phyloP scores from a whole-genome alignment of 78 protist genomes.

The Polysphondylium violaceum region DNA sequence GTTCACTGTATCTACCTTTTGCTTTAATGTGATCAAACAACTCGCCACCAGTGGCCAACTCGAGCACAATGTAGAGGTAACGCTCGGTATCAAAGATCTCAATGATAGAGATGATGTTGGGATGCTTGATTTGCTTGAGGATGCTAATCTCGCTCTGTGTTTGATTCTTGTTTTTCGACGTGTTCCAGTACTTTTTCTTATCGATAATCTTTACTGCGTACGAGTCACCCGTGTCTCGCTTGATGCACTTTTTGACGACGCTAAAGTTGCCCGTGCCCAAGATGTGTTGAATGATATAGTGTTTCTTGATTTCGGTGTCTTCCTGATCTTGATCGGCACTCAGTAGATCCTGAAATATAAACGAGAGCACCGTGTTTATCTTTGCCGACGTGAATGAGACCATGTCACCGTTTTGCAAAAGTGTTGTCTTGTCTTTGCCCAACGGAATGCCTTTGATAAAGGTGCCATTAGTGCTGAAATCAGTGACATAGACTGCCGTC shows the following conservation, averaged over 20 bases:
- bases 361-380: conserved; percentile 18
- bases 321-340: conserved; percentile 16
- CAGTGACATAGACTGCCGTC: neutral
- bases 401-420: conserved; percentile 50
- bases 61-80: conserved; percentile 12
- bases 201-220: conserved; percentile 66
- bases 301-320: conserved; percentile 21
- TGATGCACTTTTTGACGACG: conserved; percentile 56
- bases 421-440: conserved; percentile 49
- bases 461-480: conserved; percentile 50
- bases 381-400: conserved; percentile 48
- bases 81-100: conserved; percentile 52
- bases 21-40: conserved; percentile 38
- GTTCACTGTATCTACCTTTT: conserved; percentile 29
- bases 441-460: conserved; percentile 27
- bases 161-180: conserved; percentile 20
- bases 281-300: conserved; percentile 36
- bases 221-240: conserved; percentile 24
- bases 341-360: conserved; percentile 38
- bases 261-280: conserved; percentile 73
- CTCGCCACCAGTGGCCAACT: conserved; percentile 68
- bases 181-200: conserved; percentile 57
- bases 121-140: conserved; percentile 51
- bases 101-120: conserved; percentile 54
- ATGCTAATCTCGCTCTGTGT: conserved; percentile 51